These are phyloP conservation scores for Cymbidium sinense DNA, from an alignment of 106 monocot species.

Conservation along the genomic window DNA sequence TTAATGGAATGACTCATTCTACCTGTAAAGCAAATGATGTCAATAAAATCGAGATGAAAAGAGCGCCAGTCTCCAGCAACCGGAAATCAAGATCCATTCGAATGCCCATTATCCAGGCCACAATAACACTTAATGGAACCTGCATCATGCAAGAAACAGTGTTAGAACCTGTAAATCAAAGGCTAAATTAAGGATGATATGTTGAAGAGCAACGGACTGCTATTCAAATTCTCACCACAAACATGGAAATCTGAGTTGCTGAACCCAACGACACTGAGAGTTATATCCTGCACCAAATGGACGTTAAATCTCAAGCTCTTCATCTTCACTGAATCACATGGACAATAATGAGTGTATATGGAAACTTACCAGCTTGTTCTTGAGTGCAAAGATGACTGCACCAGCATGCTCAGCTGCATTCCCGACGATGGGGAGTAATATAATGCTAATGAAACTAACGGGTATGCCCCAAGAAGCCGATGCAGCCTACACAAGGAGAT, in stretches of 20 bases:
- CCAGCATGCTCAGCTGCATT: slow-evolving; percentile 74
- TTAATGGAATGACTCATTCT: background rate
- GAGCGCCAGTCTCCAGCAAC: slow-evolving; percentile 55
- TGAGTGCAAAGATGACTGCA: slow-evolving; percentile 65
- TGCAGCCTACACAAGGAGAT: slow-evolving; percentile 29
- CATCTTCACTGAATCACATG: background rate
- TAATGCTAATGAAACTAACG: slow-evolving; percentile 56
- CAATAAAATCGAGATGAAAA: slow-evolving; percentile 47
- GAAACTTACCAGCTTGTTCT: slow-evolving; percentile 51
- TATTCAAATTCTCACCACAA: slow-evolving; percentile 57
- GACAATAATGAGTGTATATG: background rate
- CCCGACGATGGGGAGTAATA: slow-evolving; percentile 63
- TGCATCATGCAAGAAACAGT: slow-evolving; percentile 9
- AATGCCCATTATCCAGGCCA: slow-evolving; percentile 77
- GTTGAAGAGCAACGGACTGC: background rate
- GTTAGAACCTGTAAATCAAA: background rate
- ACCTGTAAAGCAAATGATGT: slow-evolving; percentile 65
- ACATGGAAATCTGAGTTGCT: slow-evolving; percentile 91
- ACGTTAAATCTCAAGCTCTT: background rate
- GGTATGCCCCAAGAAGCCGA: slow-evolving; percentile 48
- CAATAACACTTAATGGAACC: slow-evolving; percentile 64
- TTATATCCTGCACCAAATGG: slow-evolving; percentile 60
- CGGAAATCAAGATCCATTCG: slow-evolving; percentile 77
- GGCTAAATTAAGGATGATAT: background rate
- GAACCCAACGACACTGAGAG: slow-evolving; percentile 83